Base-by-base conservation (phyloP, 495 filamentous ascomycete genomes). In the Annulohypoxylon stygium region DNA sequence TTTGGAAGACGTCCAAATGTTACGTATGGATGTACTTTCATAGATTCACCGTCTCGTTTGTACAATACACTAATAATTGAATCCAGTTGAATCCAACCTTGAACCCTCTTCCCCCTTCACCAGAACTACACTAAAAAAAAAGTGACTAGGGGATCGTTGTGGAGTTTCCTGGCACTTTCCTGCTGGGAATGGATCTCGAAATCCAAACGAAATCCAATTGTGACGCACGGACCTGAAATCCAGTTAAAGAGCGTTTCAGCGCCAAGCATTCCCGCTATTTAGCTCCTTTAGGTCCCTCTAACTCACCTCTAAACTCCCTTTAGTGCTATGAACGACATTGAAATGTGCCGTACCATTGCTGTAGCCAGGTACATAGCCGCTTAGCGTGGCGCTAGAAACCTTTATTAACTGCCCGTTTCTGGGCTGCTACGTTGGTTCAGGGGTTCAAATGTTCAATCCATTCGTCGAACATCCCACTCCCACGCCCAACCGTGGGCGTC, bases 11-110 rank as follows among this genome's bases (percentile, higher is more conserved):
- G 57, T 58, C 5, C 30, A 30, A 30, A 30, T 30, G 30, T 30
- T 6, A 65, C 53, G 71, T 23, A 23, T 23, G 20, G 20, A 23
- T 23, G 20, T 62, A 51, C 25, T 67, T 6, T 6, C 30, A 30
- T 37, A 61, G 50, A 60, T 74, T 70, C 66, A 74, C 71, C 71
- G 72, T 75, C 50, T 54, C 59, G 67, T 75, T 70, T 64, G 67
- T 60, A 75, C 30, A 30, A 4, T 30, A 30, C 30, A 30, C 20
- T 23, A 23, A 23, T 23, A 23, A 23, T 23, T 23, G 20, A 23
- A 23, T 23, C 20, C 20, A 36, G 61, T 74, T 73, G 66, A 69
- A 66, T 75, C 59, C 41, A 47, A 47, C 72, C 72, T 30, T 30
- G 30, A 30, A 30, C 30, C 30, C 30, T 30, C 67, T 75, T 71